Conservation (phyloP, 768 basidiomycete species). For the Agaricus blazei region DNA sequence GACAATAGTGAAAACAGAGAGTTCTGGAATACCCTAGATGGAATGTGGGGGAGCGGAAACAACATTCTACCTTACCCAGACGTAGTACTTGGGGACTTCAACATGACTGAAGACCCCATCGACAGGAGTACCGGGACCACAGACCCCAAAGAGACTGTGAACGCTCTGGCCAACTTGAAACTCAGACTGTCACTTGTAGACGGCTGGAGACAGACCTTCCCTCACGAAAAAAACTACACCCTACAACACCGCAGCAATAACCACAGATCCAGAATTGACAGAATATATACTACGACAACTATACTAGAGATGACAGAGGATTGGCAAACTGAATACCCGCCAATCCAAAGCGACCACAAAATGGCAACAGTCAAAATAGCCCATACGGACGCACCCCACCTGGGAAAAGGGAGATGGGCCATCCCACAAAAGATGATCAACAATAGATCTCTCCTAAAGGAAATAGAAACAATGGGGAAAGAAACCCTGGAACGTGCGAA, state of each 20-base stretch:
- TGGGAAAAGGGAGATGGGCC: conserved; percentile 24
- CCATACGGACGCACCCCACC: conserved; percentile 16
- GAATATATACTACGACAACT: conserved; percentile 22
- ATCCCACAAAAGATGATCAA: conserved; percentile 16
- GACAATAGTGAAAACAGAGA: conserved; percentile 16
- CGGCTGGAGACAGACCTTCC: conserved; percentile 23
- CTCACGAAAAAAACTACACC: conserved; percentile 17
- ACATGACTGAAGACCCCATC: conserved; percentile 29
- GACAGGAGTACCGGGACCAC: conserved; percentile 21
- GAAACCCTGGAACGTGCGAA: background rate
- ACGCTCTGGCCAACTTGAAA: conserved; percentile 17
- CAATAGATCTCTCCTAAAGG: conserved; percentile 12
- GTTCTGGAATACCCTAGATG: conserved; percentile 23
- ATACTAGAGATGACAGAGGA: conserved; percentile 12
- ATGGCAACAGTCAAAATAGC: conserved; percentile 17
- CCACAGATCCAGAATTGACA: conserved; percentile 21
- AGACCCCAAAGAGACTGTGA: conserved; percentile 11
- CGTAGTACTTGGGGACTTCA: conserved; percentile 35
- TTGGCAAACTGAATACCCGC: conserved; percentile 17
- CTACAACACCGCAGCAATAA: conserved; percentile 10
- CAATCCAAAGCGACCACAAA: conserved; percentile 22
- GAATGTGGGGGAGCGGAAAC: conserved; percentile 1
- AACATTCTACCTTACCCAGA: conserved; percentile 18
- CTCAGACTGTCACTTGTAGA: conserved; percentile 14
- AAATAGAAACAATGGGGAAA: background rate